Conservation (phyloP, 371 early-diverging fungal genomes). For the Mycotypha africana region DNA sequence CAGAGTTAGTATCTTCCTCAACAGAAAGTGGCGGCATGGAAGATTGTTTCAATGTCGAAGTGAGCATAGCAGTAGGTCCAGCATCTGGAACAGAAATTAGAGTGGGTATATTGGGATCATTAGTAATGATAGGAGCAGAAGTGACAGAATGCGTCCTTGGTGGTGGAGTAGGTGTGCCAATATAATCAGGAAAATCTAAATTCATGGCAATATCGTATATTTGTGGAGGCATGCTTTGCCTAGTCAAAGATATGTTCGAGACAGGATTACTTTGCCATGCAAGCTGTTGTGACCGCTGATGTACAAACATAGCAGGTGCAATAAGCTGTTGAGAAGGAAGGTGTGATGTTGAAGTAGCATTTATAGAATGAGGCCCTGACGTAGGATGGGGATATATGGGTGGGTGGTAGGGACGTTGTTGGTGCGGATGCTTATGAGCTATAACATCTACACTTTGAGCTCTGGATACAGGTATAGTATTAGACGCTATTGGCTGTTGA, state of each 20-base stretch:
- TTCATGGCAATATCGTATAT: not conserved
- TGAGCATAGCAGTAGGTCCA: constrained; percentile 38
- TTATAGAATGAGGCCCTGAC: too few species aligned
- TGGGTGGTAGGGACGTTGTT: constrained; percentile 5
- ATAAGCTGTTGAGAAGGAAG: constrained; percentile 5
- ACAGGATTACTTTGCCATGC: not conserved
- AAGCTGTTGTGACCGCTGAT: not conserved
- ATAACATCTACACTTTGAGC: constrained; percentile 38
- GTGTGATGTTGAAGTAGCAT: constrained; percentile 1
- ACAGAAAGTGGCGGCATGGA: too few species aligned
- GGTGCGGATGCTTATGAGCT: constrained; percentile 3
- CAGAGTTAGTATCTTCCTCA: too few species aligned
- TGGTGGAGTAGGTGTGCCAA: constrained; percentile 20
- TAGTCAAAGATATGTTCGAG: constrained; percentile 8
- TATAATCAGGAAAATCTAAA: constrained; percentile 24
- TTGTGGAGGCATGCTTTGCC: constrained; percentile 31
- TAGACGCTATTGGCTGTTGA: too few species aligned
- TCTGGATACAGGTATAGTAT: constrained; percentile 4
- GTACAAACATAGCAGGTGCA: constrained; percentile 15
- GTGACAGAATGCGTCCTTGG: too few species aligned
- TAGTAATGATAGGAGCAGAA: constrained; percentile 16
- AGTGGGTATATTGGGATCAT: constrained; percentile 13
- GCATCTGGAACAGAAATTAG: constrained; percentile 42
- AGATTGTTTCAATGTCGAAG: constrained; percentile 11
- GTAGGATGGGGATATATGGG: too few species aligned